These are phyloP conservation scores for Parmelia sp. DNA, from an alignment of 495 filamentous ascomycete genomes.

Conservation along the genomic window DNA sequence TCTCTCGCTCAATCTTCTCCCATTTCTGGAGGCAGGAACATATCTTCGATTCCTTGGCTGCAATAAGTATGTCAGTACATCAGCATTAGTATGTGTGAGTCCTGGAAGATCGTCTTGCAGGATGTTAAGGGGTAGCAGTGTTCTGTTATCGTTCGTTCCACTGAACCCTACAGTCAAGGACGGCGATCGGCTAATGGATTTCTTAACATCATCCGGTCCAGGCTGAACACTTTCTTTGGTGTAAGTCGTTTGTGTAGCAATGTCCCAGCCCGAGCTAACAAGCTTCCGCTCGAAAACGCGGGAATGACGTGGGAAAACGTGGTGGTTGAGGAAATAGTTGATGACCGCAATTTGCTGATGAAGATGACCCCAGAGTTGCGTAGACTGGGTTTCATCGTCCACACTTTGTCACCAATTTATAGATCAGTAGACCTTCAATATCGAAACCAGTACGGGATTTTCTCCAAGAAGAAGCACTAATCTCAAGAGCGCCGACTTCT, in stretches of 20 bases:
- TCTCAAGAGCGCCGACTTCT: too few species aligned
- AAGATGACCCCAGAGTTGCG: conserved; percentile 16
- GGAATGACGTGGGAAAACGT: conserved; percentile 62
- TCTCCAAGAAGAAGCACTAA: too few species aligned
- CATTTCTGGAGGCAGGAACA: conserved; percentile 20
- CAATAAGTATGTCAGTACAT: conserved; percentile 54
- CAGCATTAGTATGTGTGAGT: conserved; percentile 58
- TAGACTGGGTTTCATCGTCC: conserved; percentile 42
- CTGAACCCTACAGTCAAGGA: conserved; percentile 61
- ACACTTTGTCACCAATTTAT: conserved; percentile 23
- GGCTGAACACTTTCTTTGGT: background rate
- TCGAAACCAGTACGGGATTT: too few species aligned
- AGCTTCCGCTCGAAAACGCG: conserved; percentile 60
- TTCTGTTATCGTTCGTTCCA: conserved; percentile 62
- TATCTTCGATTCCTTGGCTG: conserved; percentile 45
- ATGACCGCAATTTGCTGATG: conserved; percentile 30
- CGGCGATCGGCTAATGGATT: background rate
- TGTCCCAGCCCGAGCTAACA: conserved; percentile 65
- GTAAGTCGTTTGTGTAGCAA: conserved; percentile 25
- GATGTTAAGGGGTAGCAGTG: conserved; percentile 51
- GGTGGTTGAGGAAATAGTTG: conserved; percentile 55
- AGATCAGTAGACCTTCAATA: background rate
- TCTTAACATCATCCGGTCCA: background rate
- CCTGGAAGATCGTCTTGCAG: conserved; percentile 48
- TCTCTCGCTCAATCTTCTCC: conserved; percentile 11